Percentiles rank a stretch among this genome's conserved stretches.
These are phyloP conservation scores for Hydrangea macrophylla DNA, from an alignment of 148 eudicot genomes.

Conservation along the genomic window DNA sequence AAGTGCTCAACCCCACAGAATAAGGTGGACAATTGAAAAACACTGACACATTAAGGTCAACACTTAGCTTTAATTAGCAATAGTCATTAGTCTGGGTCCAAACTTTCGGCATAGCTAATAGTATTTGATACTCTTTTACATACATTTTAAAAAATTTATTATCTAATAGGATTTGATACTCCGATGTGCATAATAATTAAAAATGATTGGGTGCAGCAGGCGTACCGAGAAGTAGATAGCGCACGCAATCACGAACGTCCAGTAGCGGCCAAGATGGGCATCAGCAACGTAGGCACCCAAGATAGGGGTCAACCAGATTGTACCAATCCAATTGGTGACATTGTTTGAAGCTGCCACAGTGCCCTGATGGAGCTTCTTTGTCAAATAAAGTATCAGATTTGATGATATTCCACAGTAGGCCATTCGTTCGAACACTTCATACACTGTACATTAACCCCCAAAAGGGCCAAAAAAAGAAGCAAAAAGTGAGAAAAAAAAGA, in stretches of 20 bases:
- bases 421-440: slow-evolving; percentile 19
- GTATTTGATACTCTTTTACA: background rate
- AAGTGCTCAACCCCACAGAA: no score
- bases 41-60: no score
- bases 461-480: background rate
- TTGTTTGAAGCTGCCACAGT: slow-evolving; percentile 20
- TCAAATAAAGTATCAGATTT: slow-evolving; percentile 15
- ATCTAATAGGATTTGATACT: background rate
- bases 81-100: background rate
- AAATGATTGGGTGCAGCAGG: background rate
- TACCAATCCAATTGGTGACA: slow-evolving; percentile 23
- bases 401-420: slow-evolving; percentile 22
- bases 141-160: no score
- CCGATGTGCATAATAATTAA: no score
- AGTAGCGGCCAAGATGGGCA: slow-evolving; percentile 15
- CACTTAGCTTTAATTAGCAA: no score
- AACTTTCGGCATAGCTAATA: background rate
- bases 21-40: no score
- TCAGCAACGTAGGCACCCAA: slow-evolving; percentile 21
- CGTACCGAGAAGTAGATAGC: slow-evolving; percentile 11
- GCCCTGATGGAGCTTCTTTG: slow-evolving; percentile 19
- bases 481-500: background rate
- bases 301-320: slow-evolving; percentile 17
- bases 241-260: slow-evolving; percentile 16
- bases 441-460: background rate